phyloP scores from a whole-genome alignment of 2,329 filamentous ascomycete species.

The Cryphonectria carpinicola region DNA sequence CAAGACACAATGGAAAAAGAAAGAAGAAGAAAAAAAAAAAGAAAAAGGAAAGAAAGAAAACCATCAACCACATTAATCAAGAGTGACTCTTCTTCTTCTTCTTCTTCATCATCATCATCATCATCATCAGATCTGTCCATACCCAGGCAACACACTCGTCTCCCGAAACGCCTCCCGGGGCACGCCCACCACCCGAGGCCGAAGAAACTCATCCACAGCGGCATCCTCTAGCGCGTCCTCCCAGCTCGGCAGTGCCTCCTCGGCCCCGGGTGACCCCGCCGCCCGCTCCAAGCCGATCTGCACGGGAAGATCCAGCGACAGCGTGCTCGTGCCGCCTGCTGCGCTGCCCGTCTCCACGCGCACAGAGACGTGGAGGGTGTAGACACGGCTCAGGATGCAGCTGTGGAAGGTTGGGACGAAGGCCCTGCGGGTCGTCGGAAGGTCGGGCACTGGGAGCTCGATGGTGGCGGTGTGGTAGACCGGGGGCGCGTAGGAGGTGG shows the following conservation, averaged over 20 bases:
- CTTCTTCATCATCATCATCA: not conserved
- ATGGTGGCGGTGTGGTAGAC: conserved; percentile 48
- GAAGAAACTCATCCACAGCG: conserved; percentile 48
- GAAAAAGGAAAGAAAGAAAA: not conserved
- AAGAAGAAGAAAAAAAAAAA: not conserved
- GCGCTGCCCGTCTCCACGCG: conserved; percentile 33
- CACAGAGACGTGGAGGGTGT: conserved; percentile 53
- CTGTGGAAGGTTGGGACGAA: conserved; percentile 63
- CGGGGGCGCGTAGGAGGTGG: conserved; percentile 31
- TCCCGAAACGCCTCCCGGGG: conserved; percentile 30
- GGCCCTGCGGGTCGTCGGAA: conserved; percentile 52
- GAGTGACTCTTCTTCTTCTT: not conserved
- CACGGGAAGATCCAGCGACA: conserved; percentile 53
- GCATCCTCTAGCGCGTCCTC: conserved; percentile 52
- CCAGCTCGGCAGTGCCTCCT: conserved; percentile 51
- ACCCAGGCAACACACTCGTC: conserved; percentile 36
- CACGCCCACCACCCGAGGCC: conserved; percentile 47
- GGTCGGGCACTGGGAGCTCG: conserved; percentile 48
- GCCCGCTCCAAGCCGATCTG: conserved; percentile 53
- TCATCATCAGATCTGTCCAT: conserved; percentile 26
- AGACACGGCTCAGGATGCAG: conserved; percentile 60
- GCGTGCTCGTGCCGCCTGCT: conserved; percentile 45
- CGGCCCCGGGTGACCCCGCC: conserved; percentile 24
- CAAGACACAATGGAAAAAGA: not conserved
- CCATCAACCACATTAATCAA: not conserved